Conservation (phyloP, 1,284 basidiomycete genomes). For the Trichosporon sp. region DNA sequence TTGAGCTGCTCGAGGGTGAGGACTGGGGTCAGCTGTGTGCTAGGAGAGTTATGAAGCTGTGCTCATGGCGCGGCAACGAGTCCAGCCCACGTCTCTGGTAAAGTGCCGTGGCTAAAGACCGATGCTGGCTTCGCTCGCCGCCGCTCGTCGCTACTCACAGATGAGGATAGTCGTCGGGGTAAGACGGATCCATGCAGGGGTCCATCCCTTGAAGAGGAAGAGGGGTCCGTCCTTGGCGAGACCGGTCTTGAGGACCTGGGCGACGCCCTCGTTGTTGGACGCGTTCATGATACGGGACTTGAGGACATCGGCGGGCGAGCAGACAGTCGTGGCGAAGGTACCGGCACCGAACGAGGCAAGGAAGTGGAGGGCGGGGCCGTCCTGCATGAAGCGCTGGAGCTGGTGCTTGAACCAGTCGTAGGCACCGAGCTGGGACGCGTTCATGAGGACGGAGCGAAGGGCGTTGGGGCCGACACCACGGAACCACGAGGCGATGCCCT, state of each 20-base stretch:
- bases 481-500: constrained; percentile 67
- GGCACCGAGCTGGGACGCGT: constrained; percentile 82
- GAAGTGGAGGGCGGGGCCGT: constrained; percentile 77
- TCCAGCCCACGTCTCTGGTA: too few relatives aligned
- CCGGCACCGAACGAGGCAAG: constrained; percentile 80
- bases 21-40: constrained; percentile 42
- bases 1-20: constrained; percentile 64
- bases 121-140: neutral
- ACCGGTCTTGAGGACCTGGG: constrained; percentile 65
- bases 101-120: neutral
- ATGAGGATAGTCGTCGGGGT: constrained; percentile 61
- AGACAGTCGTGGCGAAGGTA: constrained; percentile 88
- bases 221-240: constrained; percentile 73
- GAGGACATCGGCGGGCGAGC: constrained; percentile 85
- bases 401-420: constrained; percentile 87
- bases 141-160: constrained; percentile 21
- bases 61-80: too few relatives aligned
- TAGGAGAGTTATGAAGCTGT: too few relatives aligned
- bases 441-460: constrained; percentile 81
- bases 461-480: constrained; percentile 83
- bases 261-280: constrained; percentile 71
- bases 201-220: constrained; percentile 89
- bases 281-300: constrained; percentile 86
- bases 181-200: constrained; percentile 63
- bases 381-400: constrained; percentile 64